A percentile compares a stretch with the other conserved stretches of the same genome.
phyloP scores from a whole-genome alignment of 2,329 filamentous ascomycete genomes.

The Ilyonectria robusta region DNA sequence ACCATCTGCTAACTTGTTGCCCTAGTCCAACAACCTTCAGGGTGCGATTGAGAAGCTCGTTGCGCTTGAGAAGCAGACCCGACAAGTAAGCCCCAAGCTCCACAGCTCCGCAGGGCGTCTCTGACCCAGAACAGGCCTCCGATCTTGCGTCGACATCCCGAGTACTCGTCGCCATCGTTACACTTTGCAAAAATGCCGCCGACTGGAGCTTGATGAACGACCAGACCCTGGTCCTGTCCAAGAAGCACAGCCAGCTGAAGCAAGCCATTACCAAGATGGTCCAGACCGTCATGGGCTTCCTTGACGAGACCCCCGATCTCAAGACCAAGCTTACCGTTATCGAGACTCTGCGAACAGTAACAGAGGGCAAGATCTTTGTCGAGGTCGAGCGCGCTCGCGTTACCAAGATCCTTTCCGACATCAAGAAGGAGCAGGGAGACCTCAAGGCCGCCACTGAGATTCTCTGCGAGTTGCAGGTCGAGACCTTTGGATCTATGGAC shows the following conservation, averaged over 20 bases:
- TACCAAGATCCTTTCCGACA: conserved; percentile 94
- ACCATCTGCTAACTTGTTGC: conserved; percentile 30
- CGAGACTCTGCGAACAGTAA: conserved; percentile 94
- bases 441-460: conserved; percentile 91
- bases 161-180: conserved; percentile 89
- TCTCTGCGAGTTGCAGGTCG: conserved; percentile 96
- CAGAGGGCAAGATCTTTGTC: conserved; percentile 99
- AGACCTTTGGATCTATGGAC: conserved; percentile 99
- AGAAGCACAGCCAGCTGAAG: conserved; percentile 99
- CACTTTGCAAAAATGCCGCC: conserved; percentile 91
- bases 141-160: conserved; percentile 96
- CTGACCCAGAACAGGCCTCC: conserved; percentile 76
- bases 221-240: conserved; percentile 94
- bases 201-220: conserved; percentile 98
- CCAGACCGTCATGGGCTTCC: conserved; percentile 92
- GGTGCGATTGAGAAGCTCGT: conserved; percentile 94
- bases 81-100: conserved; percentile 76
- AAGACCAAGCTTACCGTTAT: conserved; percentile 95
- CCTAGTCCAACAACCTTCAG: conserved; percentile 79
- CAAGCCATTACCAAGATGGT: conserved; percentile 99
- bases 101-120: conserved; percentile 30
- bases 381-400: conserved; percentile 97
- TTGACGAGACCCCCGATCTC: conserved; percentile 86
- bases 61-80: conserved; percentile 93
- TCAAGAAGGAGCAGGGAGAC: conserved; percentile 97